Percentiles rank a stretch among this genome's conserved stretches.
phyloP scores from a whole-genome alignment of 495 filamentous ascomycete species.

The Aspergillus ostianus region DNA sequence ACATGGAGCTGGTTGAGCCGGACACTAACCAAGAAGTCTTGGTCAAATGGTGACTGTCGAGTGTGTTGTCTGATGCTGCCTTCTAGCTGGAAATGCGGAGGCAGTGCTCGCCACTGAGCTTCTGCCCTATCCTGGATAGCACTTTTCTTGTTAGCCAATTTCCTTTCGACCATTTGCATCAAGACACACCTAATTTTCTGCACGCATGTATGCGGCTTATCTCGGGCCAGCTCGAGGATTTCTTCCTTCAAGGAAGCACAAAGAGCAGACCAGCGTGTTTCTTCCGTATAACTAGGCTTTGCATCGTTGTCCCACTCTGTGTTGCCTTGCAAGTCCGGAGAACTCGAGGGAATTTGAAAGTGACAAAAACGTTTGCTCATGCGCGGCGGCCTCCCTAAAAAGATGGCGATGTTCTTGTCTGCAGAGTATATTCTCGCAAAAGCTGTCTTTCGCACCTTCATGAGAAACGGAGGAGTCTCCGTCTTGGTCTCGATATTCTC shows the following conservation, averaged over 20 bases:
- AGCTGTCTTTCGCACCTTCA: constrained; percentile 34
- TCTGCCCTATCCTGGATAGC: constrained; percentile 27
- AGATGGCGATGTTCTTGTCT: constrained; percentile 47
- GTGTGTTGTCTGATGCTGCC: constrained; percentile 26
- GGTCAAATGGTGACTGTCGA: constrained; percentile 25
- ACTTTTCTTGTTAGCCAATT: constrained; percentile 7
- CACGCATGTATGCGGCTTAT: constrained; percentile 26
- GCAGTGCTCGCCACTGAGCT: constrained; percentile 26
- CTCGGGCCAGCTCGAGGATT: constrained; percentile 36
- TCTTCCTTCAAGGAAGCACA: constrained; percentile 43
- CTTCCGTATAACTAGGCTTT: constrained; percentile 29
- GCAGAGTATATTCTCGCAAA: constrained; percentile 43
- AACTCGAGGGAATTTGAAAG: constrained; percentile 33
- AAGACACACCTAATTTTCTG: constrained; percentile 22
- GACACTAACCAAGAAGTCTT: constrained; percentile 35
- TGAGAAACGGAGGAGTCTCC: constrained; percentile 32
- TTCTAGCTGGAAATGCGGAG: constrained; percentile 27
- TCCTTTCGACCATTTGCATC: too few species aligned
- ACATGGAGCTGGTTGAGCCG: constrained; percentile 44
- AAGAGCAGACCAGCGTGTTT: constrained; percentile 41
- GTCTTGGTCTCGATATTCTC: constrained; percentile 35
- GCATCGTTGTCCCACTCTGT: constrained; percentile 14
- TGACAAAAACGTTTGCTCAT: constrained; percentile 43
- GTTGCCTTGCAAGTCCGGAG: not conserved
- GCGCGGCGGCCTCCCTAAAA: constrained; percentile 43